These are phyloP conservation scores for Globisporangium cederbergense DNA, from an alignment of 352 stramenopile genomes.

Conservation along the genomic window DNA sequence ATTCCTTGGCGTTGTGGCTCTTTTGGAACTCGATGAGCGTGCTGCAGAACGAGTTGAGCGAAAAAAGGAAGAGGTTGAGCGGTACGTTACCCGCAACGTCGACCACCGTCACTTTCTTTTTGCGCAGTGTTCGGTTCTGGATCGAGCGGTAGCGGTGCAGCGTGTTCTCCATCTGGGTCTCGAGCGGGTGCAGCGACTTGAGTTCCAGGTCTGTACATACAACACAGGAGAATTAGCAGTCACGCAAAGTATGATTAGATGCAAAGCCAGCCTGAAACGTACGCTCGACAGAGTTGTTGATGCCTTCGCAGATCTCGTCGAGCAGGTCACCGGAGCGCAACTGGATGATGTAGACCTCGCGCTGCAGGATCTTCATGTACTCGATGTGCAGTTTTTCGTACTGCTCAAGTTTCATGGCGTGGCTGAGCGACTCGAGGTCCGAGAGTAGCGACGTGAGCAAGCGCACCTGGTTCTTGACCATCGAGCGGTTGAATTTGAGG, in stretches of 20 bases:
- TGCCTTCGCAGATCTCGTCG: constrained; percentile 32
- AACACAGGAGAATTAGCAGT: background rate
- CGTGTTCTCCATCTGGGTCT: constrained; percentile 44
- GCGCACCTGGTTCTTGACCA: constrained; percentile 36
- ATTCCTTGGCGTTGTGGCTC: constrained; percentile 32
- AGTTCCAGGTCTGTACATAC: constrained; percentile 25
- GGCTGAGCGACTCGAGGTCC: constrained; percentile 36
- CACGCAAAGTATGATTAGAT: background rate
- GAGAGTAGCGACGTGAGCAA: constrained; percentile 34
- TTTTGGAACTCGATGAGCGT: constrained; percentile 42
- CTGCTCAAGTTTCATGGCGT: constrained; percentile 45
- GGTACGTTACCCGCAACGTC: constrained; percentile 49
- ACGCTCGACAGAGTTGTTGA: constrained; percentile 23
- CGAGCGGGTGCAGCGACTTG: constrained; percentile 25
- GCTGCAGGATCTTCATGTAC: constrained; percentile 46
- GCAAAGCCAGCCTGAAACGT: background rate
- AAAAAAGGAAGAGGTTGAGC: constrained; percentile 53
- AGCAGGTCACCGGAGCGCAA: constrained; percentile 31
- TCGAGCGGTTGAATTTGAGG: constrained; percentile 41
- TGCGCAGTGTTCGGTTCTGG: constrained; percentile 33
- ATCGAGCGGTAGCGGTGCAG: constrained; percentile 33
- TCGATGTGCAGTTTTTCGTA: constrained; percentile 36
- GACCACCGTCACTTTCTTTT: constrained; percentile 21
- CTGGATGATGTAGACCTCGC: constrained; percentile 50
- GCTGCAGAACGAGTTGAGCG: constrained; percentile 43